phyloP scores from a whole-genome alignment of 2,329 filamentous ascomycete genomes.

The Colletotrichum salicis region DNA sequence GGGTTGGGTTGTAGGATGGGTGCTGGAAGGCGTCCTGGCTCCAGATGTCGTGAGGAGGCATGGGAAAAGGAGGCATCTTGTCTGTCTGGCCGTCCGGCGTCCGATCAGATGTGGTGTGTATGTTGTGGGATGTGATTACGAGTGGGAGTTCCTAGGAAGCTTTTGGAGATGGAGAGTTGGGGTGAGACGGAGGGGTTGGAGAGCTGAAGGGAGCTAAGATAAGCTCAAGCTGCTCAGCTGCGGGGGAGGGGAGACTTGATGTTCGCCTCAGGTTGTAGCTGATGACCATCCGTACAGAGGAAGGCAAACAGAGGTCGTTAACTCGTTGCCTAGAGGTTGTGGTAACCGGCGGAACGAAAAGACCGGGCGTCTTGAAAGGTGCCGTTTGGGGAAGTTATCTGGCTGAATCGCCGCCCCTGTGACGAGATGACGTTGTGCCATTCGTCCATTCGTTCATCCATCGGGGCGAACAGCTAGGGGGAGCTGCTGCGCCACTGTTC shows the following conservation, averaged over 20 bases:
- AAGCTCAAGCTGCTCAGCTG: constrained; percentile 9
- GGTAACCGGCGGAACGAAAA: not conserved
- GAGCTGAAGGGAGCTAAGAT: not conserved
- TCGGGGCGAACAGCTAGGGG: not conserved
- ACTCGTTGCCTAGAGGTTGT: constrained; percentile 3
- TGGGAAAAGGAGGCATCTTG: not conserved
- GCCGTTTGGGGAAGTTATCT: constrained; percentile 3
- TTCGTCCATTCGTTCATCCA: constrained; percentile 24
- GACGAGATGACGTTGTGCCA: constrained; percentile 25
- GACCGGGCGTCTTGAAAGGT: not conserved
- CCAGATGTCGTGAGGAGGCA: constrained; percentile 5
- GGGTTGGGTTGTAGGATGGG: not conserved
- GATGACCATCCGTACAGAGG: not conserved
- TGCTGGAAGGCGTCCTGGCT: not conserved
- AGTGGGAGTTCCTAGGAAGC: not conserved
- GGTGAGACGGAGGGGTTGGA: not conserved
- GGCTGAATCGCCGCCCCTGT: constrained; percentile 19
- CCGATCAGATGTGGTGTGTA: not conserved
- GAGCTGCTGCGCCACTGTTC: constrained; percentile 29
- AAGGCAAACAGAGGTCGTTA: not conserved
- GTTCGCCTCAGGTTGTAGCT: not conserved
- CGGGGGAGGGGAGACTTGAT: not conserved
- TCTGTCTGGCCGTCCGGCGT: not conserved
- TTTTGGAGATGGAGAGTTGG: not conserved
- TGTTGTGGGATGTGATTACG: not conserved